Evolutionary conservation across 164 flowering plant genomes (phyloP), one percentile per base, ranked within the genome.

Genomic region (Stephania yunnanensis): DNA sequence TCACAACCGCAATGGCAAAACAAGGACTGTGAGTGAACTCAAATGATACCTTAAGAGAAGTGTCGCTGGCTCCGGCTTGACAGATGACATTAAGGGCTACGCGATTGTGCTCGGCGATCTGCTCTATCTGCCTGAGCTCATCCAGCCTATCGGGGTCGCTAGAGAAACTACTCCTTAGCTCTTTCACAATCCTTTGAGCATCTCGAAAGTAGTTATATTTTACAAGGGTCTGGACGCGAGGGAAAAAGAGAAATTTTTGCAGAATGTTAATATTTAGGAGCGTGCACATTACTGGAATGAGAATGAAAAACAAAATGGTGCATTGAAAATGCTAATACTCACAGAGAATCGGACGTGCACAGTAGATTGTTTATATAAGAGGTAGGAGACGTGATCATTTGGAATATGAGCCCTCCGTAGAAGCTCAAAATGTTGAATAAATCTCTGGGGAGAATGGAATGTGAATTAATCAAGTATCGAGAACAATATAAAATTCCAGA

Each of bases 361-460:
- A 19, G 94, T 92, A 15, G 89, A 88, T 78, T 91, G 93, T 53
- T 79, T 84, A 79, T 86, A 96, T 42, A 92, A 80, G 17, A 66
- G 71, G 81, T 87, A 96, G 10, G 97, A 83, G 48, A 85, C 71
- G 29, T 86, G 85, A 72, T 90, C 94, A 17, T 36, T 36, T 2
- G 99, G 99, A 74, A 96, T 80, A 75, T 86, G 86, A 66, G 97
- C 97, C 79, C 87, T 94, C 66, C 86, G 97, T 68, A 96, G 87
- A 71, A 91, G 97, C 81, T 94, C 98, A 83, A 96, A 96, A 83
- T 92, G 98, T 81, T 96, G 99, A 72, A 83, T 74, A 78, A 96
- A 96, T 84, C 86, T 89, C 99, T 94, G 90, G 46, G 31, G 31
- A 81, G 53, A 63, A 52, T 15, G 17, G 58, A 52, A 52, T 15